Percentiles rank a stretch among this genome's conserved stretches.
These are phyloP conservation scores for Tricholoma hemisulphureum DNA, from an alignment of 768 basidiomycete species.

Conservation along the genomic window DNA sequence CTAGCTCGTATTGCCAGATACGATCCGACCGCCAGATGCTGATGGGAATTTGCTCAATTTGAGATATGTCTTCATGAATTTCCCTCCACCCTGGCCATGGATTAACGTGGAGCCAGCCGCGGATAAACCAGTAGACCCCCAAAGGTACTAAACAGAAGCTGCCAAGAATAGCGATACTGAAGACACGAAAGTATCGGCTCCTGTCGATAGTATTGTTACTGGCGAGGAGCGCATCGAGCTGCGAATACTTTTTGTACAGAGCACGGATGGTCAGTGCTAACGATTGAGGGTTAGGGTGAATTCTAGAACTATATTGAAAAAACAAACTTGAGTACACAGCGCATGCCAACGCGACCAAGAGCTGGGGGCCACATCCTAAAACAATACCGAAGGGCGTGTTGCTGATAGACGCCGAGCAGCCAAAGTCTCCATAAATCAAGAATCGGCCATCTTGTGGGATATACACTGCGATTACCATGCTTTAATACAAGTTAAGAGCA, in stretches of 20 bases:
- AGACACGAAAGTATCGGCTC: background rate
- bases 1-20: background rate
- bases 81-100: background rate
- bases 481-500: background rate
- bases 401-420: background rate
- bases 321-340: background rate
- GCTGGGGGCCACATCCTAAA: background rate
- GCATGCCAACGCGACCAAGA: background rate
- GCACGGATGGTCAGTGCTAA: constrained; percentile 2
- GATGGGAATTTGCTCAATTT: background rate
- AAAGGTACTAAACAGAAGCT: background rate
- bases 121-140: background rate
- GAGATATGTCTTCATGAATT: background rate
- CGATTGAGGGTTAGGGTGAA: background rate
- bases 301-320: background rate
- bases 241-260: background rate
- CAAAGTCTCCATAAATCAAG: background rate
- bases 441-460: background rate
- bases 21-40: background rate
- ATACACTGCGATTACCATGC: background rate
- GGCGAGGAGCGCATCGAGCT: background rate
- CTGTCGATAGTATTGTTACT: background rate
- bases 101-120: background rate
- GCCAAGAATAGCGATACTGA: background rate
- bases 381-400: background rate